Evolutionary conservation across 192 early-diverging fungal species (phyloP), one percentile per base, ranked within the genome.

Genomic region (Backusella australiensis): DNA sequence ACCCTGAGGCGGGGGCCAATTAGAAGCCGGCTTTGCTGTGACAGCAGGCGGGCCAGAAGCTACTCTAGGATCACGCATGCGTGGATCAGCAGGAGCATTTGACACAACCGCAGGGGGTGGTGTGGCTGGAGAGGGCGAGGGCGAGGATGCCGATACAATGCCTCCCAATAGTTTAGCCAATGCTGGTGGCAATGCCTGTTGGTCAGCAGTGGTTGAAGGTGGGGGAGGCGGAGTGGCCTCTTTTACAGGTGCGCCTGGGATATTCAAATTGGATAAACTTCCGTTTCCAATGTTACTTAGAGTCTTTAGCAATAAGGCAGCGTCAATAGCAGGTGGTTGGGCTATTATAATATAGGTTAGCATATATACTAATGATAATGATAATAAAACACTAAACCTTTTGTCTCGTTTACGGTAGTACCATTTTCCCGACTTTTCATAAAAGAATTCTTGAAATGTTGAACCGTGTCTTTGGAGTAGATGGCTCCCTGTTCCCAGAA

Each of bases 401-500:
- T 69, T 53, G 49, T 46, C 41, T 67, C 66, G 35, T 39, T 17
- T 19, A 15, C 66, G 19, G 71, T 14, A 9, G 71, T 23, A 26
- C 26, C 38, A 32, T 35, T 66, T n/a, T 44, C 63, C 21, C 44
- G 23, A 69, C 68, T 63, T 56, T 70, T 38, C 68, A 76, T 46
- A 76, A 76, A 68, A 41, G 77, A 72, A 52, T 67, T 26, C 63
- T 79, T 77, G 32, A 80, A n/a, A 69, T 77, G 36, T 44, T 80
- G 46, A 34, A 80, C 56, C 65, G 80, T 38, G 46, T 80, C 76
- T 75, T 68, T 73, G 3, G 78, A 63, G 75, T 80, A 80, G 34
- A 83, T 78, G 34, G 76, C 66, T 52, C 74, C 69, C 65, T 80
- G 77, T 42, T 73, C 78, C 82, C 82, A 83, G 66, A 83, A 74